Evolutionary conservation across 169 alveolate genomes (phyloP).

Genomic region (Plasmodium gaboni): DNA sequence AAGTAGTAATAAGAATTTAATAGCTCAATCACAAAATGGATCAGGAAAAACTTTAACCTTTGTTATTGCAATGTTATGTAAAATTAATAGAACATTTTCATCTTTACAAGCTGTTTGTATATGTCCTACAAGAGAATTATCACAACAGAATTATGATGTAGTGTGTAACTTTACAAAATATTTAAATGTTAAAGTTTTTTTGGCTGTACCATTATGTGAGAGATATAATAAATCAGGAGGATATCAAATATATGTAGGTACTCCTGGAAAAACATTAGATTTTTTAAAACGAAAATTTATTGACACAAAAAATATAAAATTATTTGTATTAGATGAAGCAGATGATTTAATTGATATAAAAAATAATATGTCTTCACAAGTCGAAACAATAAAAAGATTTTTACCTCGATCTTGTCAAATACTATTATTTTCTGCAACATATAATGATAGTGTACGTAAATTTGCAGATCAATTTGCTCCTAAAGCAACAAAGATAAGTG

Average conservation of each 20-base stretch:
- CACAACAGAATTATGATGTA: conserved; percentile 94
- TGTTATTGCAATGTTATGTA: conserved; percentile 93
- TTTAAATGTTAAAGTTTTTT: conserved; percentile 88
- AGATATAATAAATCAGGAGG: conserved; percentile 84
- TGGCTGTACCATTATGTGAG: conserved; percentile 91
- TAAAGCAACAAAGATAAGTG: conserved; percentile 87
- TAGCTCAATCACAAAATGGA: conserved; percentile 98
- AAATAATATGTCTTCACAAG: conserved; percentile 93
- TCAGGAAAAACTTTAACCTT: conserved; percentile 98
- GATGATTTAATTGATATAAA: conserved; percentile 95
- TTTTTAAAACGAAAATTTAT: conserved; percentile 92
- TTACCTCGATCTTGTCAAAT: conserved; percentile 89
- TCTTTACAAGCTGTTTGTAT: conserved; percentile 91
- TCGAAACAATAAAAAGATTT: conserved; percentile 86
- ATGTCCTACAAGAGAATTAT: conserved; percentile 98
- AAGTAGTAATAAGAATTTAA: conserved; percentile 81
- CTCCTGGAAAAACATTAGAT: conserved; percentile 98
- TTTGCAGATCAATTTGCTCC: conserved; percentile 93
- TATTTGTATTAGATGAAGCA: conserved; percentile 97
- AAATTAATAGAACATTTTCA: conserved; percentile 87
- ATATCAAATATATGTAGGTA: conserved; percentile 95
- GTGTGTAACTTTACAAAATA: conserved; percentile 92
- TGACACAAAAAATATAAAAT: conserved; percentile 80
- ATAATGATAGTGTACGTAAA: conserved; percentile 90
- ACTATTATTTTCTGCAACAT: conserved; percentile 94